Conservation (phyloP, 345 rosid genomes). For the Geranium rotundifolium region DNA sequence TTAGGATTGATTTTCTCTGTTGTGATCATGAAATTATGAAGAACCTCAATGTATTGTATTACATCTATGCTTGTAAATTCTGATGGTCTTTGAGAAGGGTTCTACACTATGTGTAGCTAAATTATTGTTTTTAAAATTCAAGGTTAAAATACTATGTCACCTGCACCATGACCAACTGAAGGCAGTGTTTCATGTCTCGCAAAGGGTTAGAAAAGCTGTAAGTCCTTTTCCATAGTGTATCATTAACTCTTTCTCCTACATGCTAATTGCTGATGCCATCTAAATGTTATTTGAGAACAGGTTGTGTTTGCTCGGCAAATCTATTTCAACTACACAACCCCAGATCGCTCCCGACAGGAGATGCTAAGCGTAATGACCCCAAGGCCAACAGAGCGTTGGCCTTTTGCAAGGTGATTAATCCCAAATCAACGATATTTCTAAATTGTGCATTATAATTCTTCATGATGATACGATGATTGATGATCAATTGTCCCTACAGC, state of each 20-base stretch:
- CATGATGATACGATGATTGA: not conserved
- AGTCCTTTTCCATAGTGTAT: constrained; percentile 16
- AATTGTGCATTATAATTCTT: not conserved
- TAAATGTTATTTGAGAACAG: constrained; percentile 27
- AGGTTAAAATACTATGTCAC: constrained; percentile 87
- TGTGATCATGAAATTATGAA: no score
- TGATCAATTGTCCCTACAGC: constrained; percentile 21
- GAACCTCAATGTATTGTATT: no score
- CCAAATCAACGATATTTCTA: not conserved
- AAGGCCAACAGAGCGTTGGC: constrained; percentile 72
- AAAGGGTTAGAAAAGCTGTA: constrained; percentile 71
- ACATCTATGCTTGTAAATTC: no score
- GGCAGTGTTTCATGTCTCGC: constrained; percentile 85
- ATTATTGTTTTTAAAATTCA: constrained; percentile 15
- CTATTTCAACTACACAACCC: constrained; percentile 85
- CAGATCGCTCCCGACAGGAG: constrained; percentile 85
- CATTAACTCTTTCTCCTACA: not conserved
- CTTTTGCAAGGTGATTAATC: constrained; percentile 43
- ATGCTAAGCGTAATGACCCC: constrained; percentile 68
- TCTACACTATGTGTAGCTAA: not conserved
- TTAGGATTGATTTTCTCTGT: no score
- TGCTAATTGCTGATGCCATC: not conserved
- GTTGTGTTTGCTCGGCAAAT: constrained; percentile 64
- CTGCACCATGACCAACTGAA: constrained; percentile 88
- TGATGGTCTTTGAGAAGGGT: no score